Evolutionary conservation across 2,329 filamentous ascomycete species (phyloP).

Genomic region (Didymella pomorum): DNA sequence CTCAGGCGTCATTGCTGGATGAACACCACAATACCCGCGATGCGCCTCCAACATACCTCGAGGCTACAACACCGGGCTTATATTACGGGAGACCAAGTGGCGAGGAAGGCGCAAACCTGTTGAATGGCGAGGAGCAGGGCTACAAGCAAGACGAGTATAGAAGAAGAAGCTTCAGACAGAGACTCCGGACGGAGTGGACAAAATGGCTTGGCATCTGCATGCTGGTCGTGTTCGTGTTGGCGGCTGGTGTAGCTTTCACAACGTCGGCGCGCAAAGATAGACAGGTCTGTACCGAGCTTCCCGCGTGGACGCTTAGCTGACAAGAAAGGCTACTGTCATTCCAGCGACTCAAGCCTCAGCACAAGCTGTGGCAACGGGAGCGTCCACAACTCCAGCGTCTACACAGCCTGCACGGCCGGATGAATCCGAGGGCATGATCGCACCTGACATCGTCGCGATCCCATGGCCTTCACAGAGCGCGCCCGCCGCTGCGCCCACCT

Average conservation of each 20-base stretch:
- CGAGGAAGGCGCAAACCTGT: constrained; percentile 42
- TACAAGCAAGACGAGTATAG: constrained; percentile 39
- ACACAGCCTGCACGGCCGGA: constrained; percentile 5
- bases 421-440: constrained; percentile 14
- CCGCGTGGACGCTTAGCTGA: background rate
- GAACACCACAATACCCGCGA: constrained; percentile 35
- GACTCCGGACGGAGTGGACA: constrained; percentile 31
- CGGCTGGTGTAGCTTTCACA: constrained; percentile 31
- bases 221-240: constrained; percentile 33
- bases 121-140: constrained; percentile 29
- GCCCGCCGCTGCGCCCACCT: constrained; percentile 15
- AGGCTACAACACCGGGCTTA: constrained; percentile 46
- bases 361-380: constrained; percentile 25
- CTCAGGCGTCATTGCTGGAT: constrained; percentile 36
- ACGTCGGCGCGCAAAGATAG: constrained; percentile 27
- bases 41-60: constrained; percentile 43
- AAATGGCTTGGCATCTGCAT: constrained; percentile 34
- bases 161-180: constrained; percentile 29
- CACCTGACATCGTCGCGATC: constrained; percentile 12
- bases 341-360: constrained; percentile 15
- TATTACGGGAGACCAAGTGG: constrained; percentile 39
- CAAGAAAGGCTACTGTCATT: constrained; percentile 3
- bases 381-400: constrained; percentile 17
- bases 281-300: constrained; percentile 25
- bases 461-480: constrained; percentile 29